Base-by-base conservation (phyloP, 23 red algal genomes). In the Agarophyton chilense region DNA sequence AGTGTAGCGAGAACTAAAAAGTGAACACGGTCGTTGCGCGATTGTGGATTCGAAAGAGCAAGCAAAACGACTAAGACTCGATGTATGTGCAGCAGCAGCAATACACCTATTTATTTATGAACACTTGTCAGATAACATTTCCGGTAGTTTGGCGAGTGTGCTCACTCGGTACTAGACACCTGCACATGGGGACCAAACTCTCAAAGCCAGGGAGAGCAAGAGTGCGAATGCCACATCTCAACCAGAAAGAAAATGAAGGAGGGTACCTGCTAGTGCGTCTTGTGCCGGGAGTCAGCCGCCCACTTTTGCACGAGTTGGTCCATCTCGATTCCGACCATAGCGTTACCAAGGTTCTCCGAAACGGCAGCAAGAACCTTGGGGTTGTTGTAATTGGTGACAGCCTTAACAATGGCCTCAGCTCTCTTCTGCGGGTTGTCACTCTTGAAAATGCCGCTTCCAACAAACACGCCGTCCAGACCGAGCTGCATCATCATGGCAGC, bases 261-360 rank as follows among this genome's bases (percentile, higher is more conserved):
- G 17, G 34, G 44, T 24, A 28, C 16, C 4, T 33, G 11, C 22
- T 80, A 94, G 47, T 94, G 91, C 3, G 91, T 86, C 31, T 77
- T 43, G 87, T 99, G 97, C 29, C 97, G 81, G n/a, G 78, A 65
- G 83, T 99, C 97, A 29, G 84, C 97, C 11, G 97, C 97, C 97
- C 97, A 99, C 81, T 95, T 95, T 54, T 95, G 89, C 31, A 96
- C 93, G 4, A 99, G 80, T 54, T 80, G 58, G 55, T 99, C 97
- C 97, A 99, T 99, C 82, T 99, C 97, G 76, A 99, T 99, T 12
- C 97, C 97, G 11, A 96, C 93, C 97, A 99, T 99, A n/a, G 97
- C 82, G 31, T 80, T 79, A 32, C 97, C 97, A 26, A 99, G 64
- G 63, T 96, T 68, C 71, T 93, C 85, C 56, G 75, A 85, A 38